Base-by-base conservation (phyloP, 208 protist genomes). In the Acanthamoeba rhysodes region DNA sequence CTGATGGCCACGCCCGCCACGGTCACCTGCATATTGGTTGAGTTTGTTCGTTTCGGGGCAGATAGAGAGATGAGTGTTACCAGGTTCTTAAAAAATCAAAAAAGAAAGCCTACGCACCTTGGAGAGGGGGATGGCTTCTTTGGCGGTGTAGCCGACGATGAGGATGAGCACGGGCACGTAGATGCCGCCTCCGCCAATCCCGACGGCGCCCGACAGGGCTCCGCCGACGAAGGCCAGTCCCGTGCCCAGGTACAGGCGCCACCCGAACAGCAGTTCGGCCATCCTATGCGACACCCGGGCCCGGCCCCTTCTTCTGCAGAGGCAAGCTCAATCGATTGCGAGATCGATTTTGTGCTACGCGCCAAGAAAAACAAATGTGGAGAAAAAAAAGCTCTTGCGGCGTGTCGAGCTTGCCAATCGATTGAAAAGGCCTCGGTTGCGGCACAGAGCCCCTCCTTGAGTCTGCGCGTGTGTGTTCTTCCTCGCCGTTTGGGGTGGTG, bases 171-270 rank as follows among this genome's bases (percentile, higher is more conserved):
- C 57, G 16, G 97, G 97, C 34, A 97, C 93, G 80, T 95, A 96
- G 32, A 98, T 57, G 29, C 97, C 97, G 45, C 97, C 97, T 66
- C 97, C 97, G 62, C 97, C 97, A 55, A 98, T 95, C 45, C 97
- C 97, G 45, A 70, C 95, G 32, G 94, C 95, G 3, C 91, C 88
- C 37, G 96, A 96, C 12, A 98, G 32, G n/a, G 96, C 97, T 37
- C 85, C 94, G 37, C 87, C 80, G 20, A 97, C n/a, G 62, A 98
- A 97, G 6, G 97, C 50, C 22, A 96, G 14, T 14, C 64, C 34
- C 4, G 93, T 76, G 18, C 95, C 94, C 59, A 97, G 53, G 78
- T 85, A 85, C 16, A 85, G 78, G 22, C 45, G 78, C 78, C 78
- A 85, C 6, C 48, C 78, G 20, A 85, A 59, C 78, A 59, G 5